Evolutionary conservation across 2,329 filamentous ascomycete genomes (phyloP).

Genomic region (Simplicillium aogashimaense): DNA sequence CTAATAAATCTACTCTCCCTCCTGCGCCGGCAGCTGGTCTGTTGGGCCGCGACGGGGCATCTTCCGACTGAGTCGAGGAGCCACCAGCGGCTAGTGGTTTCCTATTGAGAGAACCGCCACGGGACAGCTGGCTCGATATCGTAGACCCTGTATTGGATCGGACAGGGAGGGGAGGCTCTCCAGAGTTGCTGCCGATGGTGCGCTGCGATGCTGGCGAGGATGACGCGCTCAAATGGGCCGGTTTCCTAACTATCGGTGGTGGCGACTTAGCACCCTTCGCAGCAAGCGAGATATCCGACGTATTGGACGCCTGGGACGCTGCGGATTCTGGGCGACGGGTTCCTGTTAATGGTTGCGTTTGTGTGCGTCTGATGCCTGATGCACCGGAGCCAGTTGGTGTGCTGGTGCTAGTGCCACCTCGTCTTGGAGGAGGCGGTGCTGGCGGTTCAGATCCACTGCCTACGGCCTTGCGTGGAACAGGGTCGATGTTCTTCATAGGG

Average conservation of each 20-base stretch:
- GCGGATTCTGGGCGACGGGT: not conserved
- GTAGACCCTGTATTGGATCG: too few relatives aligned
- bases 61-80: too few relatives aligned
- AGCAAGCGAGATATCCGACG: not conserved
- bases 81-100: too few relatives aligned
- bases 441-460: not conserved
- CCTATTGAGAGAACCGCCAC: too few relatives aligned
- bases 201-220: too few relatives aligned
- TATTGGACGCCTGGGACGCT: not conserved
- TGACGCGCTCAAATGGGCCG: not conserved
- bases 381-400: too few relatives aligned
- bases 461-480: not conserved
- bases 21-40: too few relatives aligned
- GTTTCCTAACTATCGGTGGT: not conserved
- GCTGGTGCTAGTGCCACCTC: not conserved
- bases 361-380: not conserved
- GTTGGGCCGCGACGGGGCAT: too few relatives aligned
- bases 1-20: too few relatives aligned
- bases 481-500: slow-evolving; percentile 15
- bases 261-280: not conserved
- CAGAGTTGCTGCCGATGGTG: too few relatives aligned
- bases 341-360: not conserved
- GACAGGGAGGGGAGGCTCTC: too few relatives aligned
- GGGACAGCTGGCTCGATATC: too few relatives aligned
- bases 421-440: not conserved